These are phyloP conservation scores for Didymosphaeria variabile DNA, from an alignment of 2,329 filamentous ascomycete genomes.

Conservation along the genomic window DNA sequence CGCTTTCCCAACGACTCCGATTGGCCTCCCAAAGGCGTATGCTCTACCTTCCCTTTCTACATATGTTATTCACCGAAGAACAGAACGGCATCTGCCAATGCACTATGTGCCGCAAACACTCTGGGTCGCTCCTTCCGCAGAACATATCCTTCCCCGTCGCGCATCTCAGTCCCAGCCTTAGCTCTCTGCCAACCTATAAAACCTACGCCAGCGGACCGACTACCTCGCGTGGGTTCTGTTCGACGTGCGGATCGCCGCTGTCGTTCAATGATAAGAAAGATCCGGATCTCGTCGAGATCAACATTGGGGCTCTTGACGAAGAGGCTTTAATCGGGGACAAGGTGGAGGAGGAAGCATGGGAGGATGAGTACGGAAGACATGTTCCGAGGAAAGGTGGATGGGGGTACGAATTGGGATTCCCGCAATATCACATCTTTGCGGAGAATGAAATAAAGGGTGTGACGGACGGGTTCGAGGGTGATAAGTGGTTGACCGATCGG, in stretches of 20 bases:
- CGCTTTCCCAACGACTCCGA: slow-evolving; percentile 28
- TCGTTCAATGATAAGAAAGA: slow-evolving; percentile 26
- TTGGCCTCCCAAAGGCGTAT: slow-evolving; percentile 33
- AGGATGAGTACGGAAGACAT: slow-evolving; percentile 33
- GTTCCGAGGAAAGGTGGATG: slow-evolving; percentile 31
- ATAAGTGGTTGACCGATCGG: slow-evolving; percentile 28
- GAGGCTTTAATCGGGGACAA: slow-evolving; percentile 33
- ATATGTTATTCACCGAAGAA: neutral
- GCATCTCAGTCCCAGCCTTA: slow-evolving; percentile 27
- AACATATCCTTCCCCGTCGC: slow-evolving; percentile 26
- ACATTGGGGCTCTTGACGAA: slow-evolving; percentile 38
- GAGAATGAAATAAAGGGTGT: slow-evolving; percentile 39
- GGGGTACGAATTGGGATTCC: slow-evolving; percentile 27
- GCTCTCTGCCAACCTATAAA: slow-evolving; percentile 28
- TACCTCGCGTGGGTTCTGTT: slow-evolving; percentile 34
- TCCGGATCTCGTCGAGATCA: slow-evolving; percentile 28
- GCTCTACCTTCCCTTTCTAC: neutral
- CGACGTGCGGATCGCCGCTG: slow-evolving; percentile 32
- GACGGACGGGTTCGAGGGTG: slow-evolving; percentile 34
- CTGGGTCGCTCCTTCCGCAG: slow-evolving; percentile 34
- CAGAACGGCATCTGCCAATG: slow-evolving; percentile 41
- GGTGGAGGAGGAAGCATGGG: slow-evolving; percentile 31
- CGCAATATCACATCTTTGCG: slow-evolving; percentile 32
- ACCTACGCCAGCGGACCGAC: slow-evolving; percentile 28
- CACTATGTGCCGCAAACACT: slow-evolving; percentile 40